Conservation (phyloP, 176 grass and related monocot species). For the Oropetium thomaeum region DNA sequence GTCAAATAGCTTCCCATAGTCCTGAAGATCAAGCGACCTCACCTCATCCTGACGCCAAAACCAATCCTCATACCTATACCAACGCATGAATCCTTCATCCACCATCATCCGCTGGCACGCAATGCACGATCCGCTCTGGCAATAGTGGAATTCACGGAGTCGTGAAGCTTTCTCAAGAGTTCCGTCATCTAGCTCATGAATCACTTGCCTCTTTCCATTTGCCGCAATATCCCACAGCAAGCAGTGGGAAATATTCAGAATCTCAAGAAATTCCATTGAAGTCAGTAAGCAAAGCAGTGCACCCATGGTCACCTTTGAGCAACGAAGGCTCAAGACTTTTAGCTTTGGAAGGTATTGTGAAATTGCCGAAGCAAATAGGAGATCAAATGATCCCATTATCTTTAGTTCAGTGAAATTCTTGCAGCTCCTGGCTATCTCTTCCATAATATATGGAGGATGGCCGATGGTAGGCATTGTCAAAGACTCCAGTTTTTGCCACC, state of each 20-base stretch:
- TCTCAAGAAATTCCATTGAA: constrained; percentile 60
- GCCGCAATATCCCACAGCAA: constrained; percentile 47
- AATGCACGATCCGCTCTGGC: constrained; percentile 61
- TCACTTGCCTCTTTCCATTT: constrained; percentile 58
- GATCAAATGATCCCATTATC: constrained; percentile 85
- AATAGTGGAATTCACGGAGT: constrained; percentile 68
- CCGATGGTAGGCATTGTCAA: constrained; percentile 86
- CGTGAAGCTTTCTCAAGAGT: constrained; percentile 51
- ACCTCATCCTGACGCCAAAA: constrained; percentile 93
- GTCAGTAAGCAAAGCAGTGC: constrained; percentile 60
- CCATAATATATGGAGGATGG: constrained; percentile 75
- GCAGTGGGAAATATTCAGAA: constrained; percentile 92
- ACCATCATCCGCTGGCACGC: constrained; percentile 77
- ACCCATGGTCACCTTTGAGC: constrained; percentile 68
- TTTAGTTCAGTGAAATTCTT: constrained; percentile 88
- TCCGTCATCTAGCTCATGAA: constrained; percentile 57
- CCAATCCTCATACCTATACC: constrained; percentile 88
- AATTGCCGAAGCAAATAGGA: constrained; percentile 57
- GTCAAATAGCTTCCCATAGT: constrained; percentile 82
- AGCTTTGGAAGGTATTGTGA: constrained; percentile 62
- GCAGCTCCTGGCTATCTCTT: constrained; percentile 79
- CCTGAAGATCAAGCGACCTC: constrained; percentile 69
- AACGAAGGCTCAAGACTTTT: constrained; percentile 86
- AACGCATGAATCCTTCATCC: constrained; percentile 94
- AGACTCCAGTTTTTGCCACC: constrained; percentile 75